Evolutionary conservation across 2,329 filamentous ascomycete species (phyloP).

Genomic region (Pseudogymnoascus sp.): DNA sequence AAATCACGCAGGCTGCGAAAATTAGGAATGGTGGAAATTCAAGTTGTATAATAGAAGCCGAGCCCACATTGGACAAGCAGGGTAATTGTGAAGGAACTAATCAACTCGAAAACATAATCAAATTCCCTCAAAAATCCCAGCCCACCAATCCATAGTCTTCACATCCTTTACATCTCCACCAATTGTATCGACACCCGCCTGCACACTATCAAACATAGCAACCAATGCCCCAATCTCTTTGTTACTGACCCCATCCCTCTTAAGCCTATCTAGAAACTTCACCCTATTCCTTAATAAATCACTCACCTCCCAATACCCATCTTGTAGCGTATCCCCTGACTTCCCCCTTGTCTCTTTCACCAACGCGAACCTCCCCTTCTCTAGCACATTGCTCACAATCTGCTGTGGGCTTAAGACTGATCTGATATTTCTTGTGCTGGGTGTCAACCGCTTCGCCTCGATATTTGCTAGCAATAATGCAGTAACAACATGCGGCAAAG

Average conservation of each 20-base stretch:
- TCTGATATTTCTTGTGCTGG: slow-evolving; percentile 40
- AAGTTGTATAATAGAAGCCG: too few species aligned
- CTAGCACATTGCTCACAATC: slow-evolving; percentile 32
- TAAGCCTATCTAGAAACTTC: slow-evolving; percentile 30
- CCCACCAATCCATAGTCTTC: slow-evolving; percentile 40
- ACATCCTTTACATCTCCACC: slow-evolving; percentile 26
- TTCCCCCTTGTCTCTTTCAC: slow-evolving; percentile 32
- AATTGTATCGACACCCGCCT: slow-evolving; percentile 13
- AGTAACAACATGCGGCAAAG: slow-evolving; percentile 45
- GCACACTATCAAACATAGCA: slow-evolving; percentile 20
- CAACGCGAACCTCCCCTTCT: slow-evolving; percentile 32
- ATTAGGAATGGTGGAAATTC: too few species aligned
- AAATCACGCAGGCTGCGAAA: too few species aligned
- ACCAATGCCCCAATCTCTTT: slow-evolving; percentile 27
- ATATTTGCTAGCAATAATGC: slow-evolving; percentile 38
- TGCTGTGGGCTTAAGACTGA: slow-evolving; percentile 37
- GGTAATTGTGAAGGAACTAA: background rate
- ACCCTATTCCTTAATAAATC: slow-evolving; percentile 24
- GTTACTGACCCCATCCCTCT: slow-evolving; percentile 24
- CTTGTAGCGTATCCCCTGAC: slow-evolving; percentile 33
- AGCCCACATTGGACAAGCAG: too few species aligned
- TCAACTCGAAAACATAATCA: background rate
- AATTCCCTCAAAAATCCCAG: slow-evolving; percentile 16
- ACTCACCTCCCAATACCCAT: slow-evolving; percentile 42
- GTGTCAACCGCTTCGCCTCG: slow-evolving; percentile 35